Base-by-base conservation (phyloP, 768 basidiomycete species). In the Goffeauzyma gilvescens region DNA sequence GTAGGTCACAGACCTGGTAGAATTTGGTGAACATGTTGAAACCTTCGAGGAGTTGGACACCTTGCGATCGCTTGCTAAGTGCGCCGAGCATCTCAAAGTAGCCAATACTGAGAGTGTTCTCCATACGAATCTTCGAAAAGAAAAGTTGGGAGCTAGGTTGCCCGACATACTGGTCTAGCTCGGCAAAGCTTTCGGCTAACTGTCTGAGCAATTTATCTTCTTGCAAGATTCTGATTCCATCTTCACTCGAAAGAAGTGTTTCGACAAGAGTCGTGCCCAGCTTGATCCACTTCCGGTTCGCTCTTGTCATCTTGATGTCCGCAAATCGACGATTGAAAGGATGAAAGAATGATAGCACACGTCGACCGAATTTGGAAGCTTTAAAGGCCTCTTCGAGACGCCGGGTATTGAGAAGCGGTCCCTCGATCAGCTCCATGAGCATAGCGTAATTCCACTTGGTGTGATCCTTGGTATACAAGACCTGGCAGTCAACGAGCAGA, bases 51-150 rank as follows among this genome's bases (percentile, higher is more conserved):
- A 96, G 65, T 32, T 89, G 90, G 25, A 6, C 5, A 12, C 93
- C 93, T 35, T 93, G 84, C 36, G 76, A 72, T 49, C 78, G 75
- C 55, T 79, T 85, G 67, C 83, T 90, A 34, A 98, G 68, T 1
- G 75, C 78, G 6, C 90, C 90, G 2, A 98, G 71, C 78, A 98
- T 87, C 54, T 93, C 86, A 51, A 98, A 75, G 62, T 96, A 96
- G 0, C 87, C 90, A 52, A 75, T 81, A 0, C 84, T 83, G 53
- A 98, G 64, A 0, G 85, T 86, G 14, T 78, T 76, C 30, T 78
- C 70, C 36, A 95, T 71, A 6, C 84, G 72, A 50, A 76, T 72
- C 58, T 80, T 81, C 1, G 87, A 85, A 54, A 96, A 85, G 26
- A 67, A 49, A 34, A 56, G 50, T 28, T 52, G 44, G 28, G 52